These are phyloP conservation scores for Russula dissimulans DNA, from an alignment of 768 basidiomycete species.

Conservation along the genomic window DNA sequence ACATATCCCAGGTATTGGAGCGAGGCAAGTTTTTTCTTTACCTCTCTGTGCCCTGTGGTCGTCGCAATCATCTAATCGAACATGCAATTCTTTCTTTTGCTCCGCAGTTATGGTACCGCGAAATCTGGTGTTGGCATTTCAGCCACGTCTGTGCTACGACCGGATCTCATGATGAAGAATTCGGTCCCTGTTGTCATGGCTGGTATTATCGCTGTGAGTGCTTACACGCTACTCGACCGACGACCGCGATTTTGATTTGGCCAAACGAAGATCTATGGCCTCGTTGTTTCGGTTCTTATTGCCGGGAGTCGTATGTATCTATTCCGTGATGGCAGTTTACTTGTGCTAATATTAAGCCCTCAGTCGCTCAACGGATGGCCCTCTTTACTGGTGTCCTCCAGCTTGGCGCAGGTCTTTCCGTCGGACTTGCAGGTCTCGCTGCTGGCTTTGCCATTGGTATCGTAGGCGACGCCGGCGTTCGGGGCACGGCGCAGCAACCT, in stretches of 20 bases:
- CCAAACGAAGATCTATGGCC: slow-evolving; percentile 85
- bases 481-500: slow-evolving; percentile 96
- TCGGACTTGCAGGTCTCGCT: slow-evolving; percentile 90
- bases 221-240: slow-evolving; percentile 57
- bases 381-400: slow-evolving; percentile 91
- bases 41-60: not conserved
- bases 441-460: slow-evolving; percentile 98
- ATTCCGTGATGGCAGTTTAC: slow-evolving; percentile 27
- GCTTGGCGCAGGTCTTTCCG: slow-evolving; percentile 87
- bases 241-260: not conserved
- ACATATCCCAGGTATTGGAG: slow-evolving; percentile 58
- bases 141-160: slow-evolving; percentile 89
- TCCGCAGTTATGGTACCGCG: slow-evolving; percentile 87
- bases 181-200: slow-evolving; percentile 94
- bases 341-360: not conserved
- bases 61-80: not conserved
- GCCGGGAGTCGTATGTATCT: slow-evolving; percentile 60
- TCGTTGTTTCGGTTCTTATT: slow-evolving; percentile 97
- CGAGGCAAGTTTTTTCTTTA: slow-evolving; percentile 46
- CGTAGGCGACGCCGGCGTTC: slow-evolving; percentile 97
- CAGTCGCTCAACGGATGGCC: slow-evolving; percentile 26
- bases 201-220: slow-evolving; percentile 99
- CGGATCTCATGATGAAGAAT: slow-evolving; percentile 86
- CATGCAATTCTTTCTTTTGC: not conserved
- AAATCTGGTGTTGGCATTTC: slow-evolving; percentile 98